These are phyloP conservation scores for Geosmithia putterillii DNA, from an alignment of 2,329 filamentous ascomycete genomes.

Conservation along the genomic window DNA sequence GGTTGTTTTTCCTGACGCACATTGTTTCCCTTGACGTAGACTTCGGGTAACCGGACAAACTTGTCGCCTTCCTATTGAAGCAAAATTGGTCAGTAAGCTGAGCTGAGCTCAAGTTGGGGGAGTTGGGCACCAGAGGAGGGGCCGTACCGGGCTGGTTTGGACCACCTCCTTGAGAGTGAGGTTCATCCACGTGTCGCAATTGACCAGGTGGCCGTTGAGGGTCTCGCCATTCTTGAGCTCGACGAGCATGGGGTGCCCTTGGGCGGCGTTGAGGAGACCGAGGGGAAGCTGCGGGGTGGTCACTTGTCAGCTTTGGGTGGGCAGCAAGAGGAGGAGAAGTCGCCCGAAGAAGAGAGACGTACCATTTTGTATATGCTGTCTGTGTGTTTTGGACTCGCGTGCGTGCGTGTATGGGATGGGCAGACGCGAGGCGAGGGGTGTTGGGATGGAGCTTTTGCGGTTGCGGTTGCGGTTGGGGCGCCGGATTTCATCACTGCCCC, in stretches of 20 bases:
- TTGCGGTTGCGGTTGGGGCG: neutral
- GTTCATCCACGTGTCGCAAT: constrained; percentile 99
- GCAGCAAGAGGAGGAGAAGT: neutral
- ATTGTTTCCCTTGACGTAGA: constrained; percentile 96
- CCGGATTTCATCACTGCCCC: constrained; percentile 3
- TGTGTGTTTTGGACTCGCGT: neutral
- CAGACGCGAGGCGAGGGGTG: constrained; percentile 1
- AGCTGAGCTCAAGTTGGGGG: neutral
- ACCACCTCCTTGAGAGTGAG: constrained; percentile 93
- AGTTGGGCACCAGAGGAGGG: neutral
- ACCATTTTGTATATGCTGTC: constrained; percentile 8
- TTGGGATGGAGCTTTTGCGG: neutral
- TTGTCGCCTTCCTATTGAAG: constrained; percentile 67
- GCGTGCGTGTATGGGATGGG: neutral
- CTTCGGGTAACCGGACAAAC: constrained; percentile 84
- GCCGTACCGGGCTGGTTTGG: constrained; percentile 69
- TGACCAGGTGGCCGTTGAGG: constrained; percentile 88
- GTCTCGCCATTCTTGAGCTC: constrained; percentile 98
- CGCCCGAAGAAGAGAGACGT: constrained; percentile 6
- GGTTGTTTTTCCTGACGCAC: constrained; percentile 47
- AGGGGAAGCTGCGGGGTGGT: constrained; percentile 45
- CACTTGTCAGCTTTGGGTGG: neutral
- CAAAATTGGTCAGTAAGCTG: neutral
- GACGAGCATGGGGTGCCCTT: constrained; percentile 95
- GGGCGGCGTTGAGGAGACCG: constrained; percentile 85